Evolutionary conservation across 768 basidiomycete genomes (phyloP).

Genomic region (Suillus sp.): DNA sequence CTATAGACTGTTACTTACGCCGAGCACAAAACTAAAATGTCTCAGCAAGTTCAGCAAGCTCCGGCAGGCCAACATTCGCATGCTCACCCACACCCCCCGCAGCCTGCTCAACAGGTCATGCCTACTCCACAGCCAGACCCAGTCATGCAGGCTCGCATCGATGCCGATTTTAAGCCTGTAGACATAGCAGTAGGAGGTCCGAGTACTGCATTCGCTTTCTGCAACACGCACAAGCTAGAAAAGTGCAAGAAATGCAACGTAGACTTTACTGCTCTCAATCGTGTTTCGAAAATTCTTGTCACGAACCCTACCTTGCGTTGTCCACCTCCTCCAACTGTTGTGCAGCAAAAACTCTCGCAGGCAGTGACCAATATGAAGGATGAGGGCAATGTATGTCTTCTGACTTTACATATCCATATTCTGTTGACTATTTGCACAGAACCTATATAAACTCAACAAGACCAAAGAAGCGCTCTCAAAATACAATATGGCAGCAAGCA

Average conservation of each 20-base stretch:
- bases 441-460: constrained; percentile 75
- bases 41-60: constrained; percentile 64
- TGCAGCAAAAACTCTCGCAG: constrained; percentile 74
- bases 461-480: constrained; percentile 71
- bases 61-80: constrained; percentile 48
- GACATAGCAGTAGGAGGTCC: constrained; percentile 54
- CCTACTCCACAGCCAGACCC: constrained; percentile 62
- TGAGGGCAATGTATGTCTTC: constrained; percentile 79
- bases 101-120: constrained; percentile 44
- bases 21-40: constrained; percentile 45
- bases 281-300: constrained; percentile 69
- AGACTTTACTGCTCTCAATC: constrained; percentile 77
- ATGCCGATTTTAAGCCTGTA: constrained; percentile 66
- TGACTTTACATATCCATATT: constrained; percentile 12
- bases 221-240: constrained; percentile 66
- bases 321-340: constrained; percentile 77
- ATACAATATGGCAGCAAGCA: constrained; percentile 76
- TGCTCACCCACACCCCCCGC: constrained; percentile 38
- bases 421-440: constrained; percentile 45
- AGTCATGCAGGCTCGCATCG: constrained; percentile 72
- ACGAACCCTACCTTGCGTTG: constrained; percentile 71
- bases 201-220: constrained; percentile 59
- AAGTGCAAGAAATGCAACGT: constrained; percentile 73
- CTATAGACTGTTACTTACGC: background rate
- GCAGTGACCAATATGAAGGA: constrained; percentile 83